Evolutionary conservation across 768 basidiomycete genomes (phyloP), one percentile per base, ranked within the genome.

Genomic region (Russula griseocarnosa): DNA sequence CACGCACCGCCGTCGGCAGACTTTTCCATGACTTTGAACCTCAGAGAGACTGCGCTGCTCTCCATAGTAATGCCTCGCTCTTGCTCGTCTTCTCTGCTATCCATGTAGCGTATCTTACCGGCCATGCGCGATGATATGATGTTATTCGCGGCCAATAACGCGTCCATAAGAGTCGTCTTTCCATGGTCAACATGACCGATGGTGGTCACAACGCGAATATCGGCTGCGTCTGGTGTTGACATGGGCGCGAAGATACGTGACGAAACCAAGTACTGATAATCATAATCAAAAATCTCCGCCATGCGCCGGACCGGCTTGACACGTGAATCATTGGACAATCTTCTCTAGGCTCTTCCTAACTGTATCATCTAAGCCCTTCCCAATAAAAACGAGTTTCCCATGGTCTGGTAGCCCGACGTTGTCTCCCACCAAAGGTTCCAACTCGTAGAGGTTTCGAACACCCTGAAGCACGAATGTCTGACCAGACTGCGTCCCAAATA

Each of bases 41-140:
- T 83, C 59, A 98, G 78, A 5, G 91, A 94, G 7, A 98, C 89
- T 0, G 97, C 95, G 73, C 92, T 94, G 67, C 92, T 93, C 76
- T 99, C 95, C 97, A 99, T 98, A 0, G 97, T 98, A 65, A 99
- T 99, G 3, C 97, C 97, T 55, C 97, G 79, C 75, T 98, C 88
- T 70, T 98, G 95, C 71, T 99, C 97, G 70, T 98, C 97, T 73
- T 98, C 94, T 68, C 97, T 81, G 63, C 89, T 92, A 73, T 99
- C 97, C 58, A 98, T 79, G 73, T 96, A 99, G 59, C 97, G 81
- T 75, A 98, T 86, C 74, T 97, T 98, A 11, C 97, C 97, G 2
- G 94, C 96, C 87, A 98, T 90, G 59, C 91, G 79, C 11, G 87
- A 76, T 0, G 96, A 98, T 70, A 99, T 98, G 72, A 99, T 98